A percentile compares a stretch with the other conserved stretches of the same genome.
Conservation (phyloP, 768 basidiomycete genomes). For the Tremella yokohamensis region DNA sequence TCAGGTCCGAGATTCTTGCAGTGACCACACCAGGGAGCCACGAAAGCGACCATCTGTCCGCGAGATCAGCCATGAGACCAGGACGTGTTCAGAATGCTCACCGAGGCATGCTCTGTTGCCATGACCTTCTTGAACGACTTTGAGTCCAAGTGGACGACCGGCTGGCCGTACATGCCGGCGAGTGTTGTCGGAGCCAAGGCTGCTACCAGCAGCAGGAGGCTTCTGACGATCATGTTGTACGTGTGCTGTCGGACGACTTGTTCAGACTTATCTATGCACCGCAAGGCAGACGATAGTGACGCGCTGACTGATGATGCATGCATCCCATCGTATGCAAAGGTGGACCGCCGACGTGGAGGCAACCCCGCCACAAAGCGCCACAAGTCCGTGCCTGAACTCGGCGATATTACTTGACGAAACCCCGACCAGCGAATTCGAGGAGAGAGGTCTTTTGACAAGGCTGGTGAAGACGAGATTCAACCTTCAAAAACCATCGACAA, state of each 20-base stretch:
- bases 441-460: slow-evolving; percentile 4
- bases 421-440: not conserved
- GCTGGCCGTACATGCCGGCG: slow-evolving; percentile 44
- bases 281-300: no score
- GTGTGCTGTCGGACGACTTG: no score
- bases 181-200: not conserved
- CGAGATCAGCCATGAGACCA: not conserved
- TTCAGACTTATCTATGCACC: no score
- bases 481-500: slow-evolving; percentile 22
- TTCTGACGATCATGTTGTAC: not conserved
- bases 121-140: slow-evolving; percentile 42
- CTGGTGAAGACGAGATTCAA: slow-evolving; percentile 9
- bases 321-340: not conserved
- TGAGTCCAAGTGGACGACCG: slow-evolving; percentile 42
- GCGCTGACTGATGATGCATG: not conserved
- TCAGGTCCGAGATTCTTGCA: slow-evolving; percentile 83
- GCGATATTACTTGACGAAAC: not conserved
- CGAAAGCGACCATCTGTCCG: slow-evolving; percentile 69
- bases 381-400: no score
- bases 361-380: not conserved
- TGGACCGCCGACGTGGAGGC: slow-evolving; percentile 15
- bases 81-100: slow-evolving; percentile 12
- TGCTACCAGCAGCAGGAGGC: slow-evolving; percentile 4
- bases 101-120: slow-evolving; percentile 42
- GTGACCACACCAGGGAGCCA: slow-evolving; percentile 86